phyloP scores from a whole-genome alignment of 2,329 filamentous ascomycete species.

The Cadophora sp. region DNA sequence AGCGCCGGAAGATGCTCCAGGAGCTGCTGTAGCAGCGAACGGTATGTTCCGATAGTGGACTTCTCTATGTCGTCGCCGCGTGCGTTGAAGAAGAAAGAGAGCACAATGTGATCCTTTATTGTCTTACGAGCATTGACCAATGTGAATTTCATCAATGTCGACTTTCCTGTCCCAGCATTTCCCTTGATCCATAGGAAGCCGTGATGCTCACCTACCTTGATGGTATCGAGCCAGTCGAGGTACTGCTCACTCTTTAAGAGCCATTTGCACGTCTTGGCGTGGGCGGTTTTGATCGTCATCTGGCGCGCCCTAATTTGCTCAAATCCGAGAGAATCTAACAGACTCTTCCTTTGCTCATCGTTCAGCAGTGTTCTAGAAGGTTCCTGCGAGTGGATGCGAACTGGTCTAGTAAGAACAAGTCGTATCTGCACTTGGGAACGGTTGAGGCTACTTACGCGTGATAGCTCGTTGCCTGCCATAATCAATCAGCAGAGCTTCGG shows the following conservation, averaged over 20 bases:
- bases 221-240: constrained; percentile 47
- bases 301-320: not conserved
- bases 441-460: no score
- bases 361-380: no score
- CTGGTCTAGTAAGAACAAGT: no score
- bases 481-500: no score
- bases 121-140: not conserved
- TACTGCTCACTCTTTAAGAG: constrained; percentile 32
- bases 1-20: not conserved
- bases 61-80: not conserved
- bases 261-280: not conserved
- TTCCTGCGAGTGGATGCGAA: no score
- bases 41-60: not conserved
- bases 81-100: not conserved
- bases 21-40: not conserved
- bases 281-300: not conserved
- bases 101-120: not conserved
- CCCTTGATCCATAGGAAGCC: constrained; percentile 57
- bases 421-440: no score
- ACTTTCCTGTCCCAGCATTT: constrained; percentile 55
- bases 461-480: no score
- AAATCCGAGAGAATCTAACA: not conserved
- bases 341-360: no score
- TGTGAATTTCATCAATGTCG: constrained; percentile 48
- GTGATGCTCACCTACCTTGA: constrained; percentile 42